Percentiles rank a stretch among this genome's conserved stretches.
Conservation (phyloP, 768 basidiomycete genomes). For the Lactarius trivialis region DNA sequence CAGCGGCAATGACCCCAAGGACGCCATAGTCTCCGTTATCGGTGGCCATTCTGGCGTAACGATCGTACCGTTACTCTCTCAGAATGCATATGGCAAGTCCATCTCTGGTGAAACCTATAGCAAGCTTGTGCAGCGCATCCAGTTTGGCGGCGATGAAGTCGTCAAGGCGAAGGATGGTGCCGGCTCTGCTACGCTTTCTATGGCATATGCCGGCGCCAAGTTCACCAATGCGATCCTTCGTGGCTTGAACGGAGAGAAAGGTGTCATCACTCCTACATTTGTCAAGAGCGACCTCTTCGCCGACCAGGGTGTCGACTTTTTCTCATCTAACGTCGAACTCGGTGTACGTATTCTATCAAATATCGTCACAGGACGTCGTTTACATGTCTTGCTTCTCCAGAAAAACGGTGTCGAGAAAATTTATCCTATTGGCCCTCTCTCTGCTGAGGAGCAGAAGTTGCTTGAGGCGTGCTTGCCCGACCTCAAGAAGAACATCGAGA, state of each 20-base stretch:
- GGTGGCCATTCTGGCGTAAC: conserved; percentile 98
- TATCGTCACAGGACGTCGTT: not conserved
- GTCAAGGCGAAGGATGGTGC: conserved; percentile 95
- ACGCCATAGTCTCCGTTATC: conserved; percentile 75
- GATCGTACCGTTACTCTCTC: conserved; percentile 93
- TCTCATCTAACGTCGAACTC: conserved; percentile 91
- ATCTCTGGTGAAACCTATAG: conserved; percentile 69
- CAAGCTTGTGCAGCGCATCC: conserved; percentile 86
- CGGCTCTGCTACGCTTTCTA: conserved; percentile 68
- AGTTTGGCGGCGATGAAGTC: conserved; percentile 97
- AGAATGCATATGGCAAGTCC: conserved; percentile 61
- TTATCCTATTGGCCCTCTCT: conserved; percentile 71
- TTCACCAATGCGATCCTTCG: conserved; percentile 57
- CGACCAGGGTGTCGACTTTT: conserved; percentile 86
- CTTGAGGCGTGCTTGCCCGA: conserved; percentile 85
- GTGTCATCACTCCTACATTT: conserved; percentile 72
- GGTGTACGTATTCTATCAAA: conserved; percentile 51
- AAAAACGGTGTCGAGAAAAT: conserved; percentile 90
- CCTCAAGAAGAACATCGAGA: conserved; percentile 97
- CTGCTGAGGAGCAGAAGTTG: conserved; percentile 78
- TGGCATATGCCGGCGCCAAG: conserved; percentile 73
- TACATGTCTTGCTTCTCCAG: conserved; percentile 33
- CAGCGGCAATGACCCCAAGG: conserved; percentile 53
- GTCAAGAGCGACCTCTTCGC: conserved; percentile 85
- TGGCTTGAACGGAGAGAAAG: conserved; percentile 60